A percentile compares a stretch with the other conserved stretches of the same genome.
Conservation (phyloP, 2,329 filamentous ascomycete genomes). For the Trichophyton benhamiae region DNA sequence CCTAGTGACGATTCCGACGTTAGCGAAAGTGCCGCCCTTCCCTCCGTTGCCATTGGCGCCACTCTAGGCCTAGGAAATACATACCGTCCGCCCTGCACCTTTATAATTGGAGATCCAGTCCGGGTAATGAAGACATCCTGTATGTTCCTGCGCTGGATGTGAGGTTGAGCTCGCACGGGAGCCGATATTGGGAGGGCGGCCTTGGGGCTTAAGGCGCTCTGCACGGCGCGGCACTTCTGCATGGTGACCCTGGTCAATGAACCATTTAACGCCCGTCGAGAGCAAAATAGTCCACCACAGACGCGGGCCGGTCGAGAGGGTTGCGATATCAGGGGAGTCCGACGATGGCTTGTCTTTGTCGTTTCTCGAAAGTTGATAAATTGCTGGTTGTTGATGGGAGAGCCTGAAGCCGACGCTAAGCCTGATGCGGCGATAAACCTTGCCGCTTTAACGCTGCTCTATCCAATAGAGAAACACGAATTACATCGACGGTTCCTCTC, state of each 20-base stretch:
- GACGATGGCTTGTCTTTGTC: background rate
- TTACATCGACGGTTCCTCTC: background rate
- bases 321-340: background rate
- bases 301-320: background rate
- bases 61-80: constrained; percentile 20
- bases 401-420: background rate
- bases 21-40: constrained; percentile 14
- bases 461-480: background rate
- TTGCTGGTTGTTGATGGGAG: background rate
- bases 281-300: constrained; percentile 3
- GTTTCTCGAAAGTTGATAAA: background rate
- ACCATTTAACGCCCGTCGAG: constrained; percentile 14
- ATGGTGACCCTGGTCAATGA: constrained; percentile 26
- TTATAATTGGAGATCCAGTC: constrained; percentile 90
- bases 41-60: constrained; percentile 7
- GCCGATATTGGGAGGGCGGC: constrained; percentile 23
- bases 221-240: constrained; percentile 35
- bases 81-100: constrained; percentile 79
- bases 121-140: constrained; percentile 88
- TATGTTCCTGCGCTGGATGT: constrained; percentile 38
- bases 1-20: constrained; percentile 34
- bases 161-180: constrained; percentile 24
- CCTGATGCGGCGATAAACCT: background rate
- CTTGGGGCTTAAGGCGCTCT: constrained; percentile 30
- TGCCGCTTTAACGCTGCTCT: background rate